Evolutionary conservation across 208 protist genomes (phyloP).

Genomic region (Hexamita inflata): DNA sequence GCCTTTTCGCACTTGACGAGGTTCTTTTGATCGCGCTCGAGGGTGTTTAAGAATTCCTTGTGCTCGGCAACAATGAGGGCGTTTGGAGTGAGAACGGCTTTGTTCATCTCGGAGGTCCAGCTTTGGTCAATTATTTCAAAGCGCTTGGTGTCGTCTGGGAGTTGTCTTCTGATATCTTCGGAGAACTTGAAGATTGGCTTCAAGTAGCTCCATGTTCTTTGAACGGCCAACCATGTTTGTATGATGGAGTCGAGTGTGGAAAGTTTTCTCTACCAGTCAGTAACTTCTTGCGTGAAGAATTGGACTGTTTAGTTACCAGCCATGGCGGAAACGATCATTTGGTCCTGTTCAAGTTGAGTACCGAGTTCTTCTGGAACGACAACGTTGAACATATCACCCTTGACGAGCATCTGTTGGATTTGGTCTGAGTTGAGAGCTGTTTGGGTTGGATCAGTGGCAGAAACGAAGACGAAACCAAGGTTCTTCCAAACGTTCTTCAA

Average conservation of each 20-base stretch:
- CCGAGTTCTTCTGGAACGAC: constrained; percentile 23
- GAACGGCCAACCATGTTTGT: constrained; percentile 19
- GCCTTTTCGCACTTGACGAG: constrained; percentile 71
- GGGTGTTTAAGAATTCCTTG: constrained; percentile 54
- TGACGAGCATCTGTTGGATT: neutral
- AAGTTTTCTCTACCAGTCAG: constrained; percentile 23
- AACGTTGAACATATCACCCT: neutral
- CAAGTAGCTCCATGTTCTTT: constrained; percentile 31
- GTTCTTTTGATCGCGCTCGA: constrained; percentile 17
- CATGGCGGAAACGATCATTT: constrained; percentile 24
- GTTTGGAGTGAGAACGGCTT: constrained; percentile 26
- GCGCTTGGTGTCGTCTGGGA: constrained; percentile 29
- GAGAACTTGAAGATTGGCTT: constrained; percentile 38
- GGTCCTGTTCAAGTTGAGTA: constrained; percentile 21
- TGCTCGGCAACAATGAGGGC: constrained; percentile 59
- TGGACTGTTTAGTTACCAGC: neutral
- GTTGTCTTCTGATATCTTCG: constrained; percentile 30
- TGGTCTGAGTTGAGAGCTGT: neutral
- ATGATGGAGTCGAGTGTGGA: constrained; percentile 21
- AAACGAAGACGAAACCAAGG: neutral
- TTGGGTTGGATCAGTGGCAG: neutral
- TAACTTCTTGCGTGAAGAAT: constrained; percentile 22
- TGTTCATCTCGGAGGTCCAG: neutral
- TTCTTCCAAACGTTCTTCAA: constrained; percentile 21
- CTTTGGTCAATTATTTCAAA: constrained; percentile 34